Conservation (phyloP, 2,329 filamentous ascomycete species). For the Colletotrichum tamarilloi region DNA sequence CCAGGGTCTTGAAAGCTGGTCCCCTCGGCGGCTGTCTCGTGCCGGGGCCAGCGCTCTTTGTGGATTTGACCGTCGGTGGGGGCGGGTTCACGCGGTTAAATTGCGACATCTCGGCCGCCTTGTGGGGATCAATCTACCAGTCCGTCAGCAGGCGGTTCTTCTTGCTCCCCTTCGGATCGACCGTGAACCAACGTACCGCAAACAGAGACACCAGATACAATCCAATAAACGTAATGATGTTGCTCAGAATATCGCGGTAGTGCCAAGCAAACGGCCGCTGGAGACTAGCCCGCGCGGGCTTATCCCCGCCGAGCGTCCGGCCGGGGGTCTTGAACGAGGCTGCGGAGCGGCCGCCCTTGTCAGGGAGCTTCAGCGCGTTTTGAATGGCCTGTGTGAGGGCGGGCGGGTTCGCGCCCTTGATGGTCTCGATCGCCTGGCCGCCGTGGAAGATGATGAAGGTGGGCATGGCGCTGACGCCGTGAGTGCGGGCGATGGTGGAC, state of each 20-base stretch:
- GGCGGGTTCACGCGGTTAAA: slow-evolving; percentile 65
- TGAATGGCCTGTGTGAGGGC: slow-evolving; percentile 82
- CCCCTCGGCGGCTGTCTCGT: slow-evolving; percentile 40
- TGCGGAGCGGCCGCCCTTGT: slow-evolving; percentile 52
- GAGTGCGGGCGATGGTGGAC: slow-evolving; percentile 78
- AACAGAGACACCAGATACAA: slow-evolving; percentile 72
- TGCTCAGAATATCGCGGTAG: slow-evolving; percentile 58
- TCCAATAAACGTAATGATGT: slow-evolving; percentile 66
- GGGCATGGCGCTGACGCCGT: slow-evolving; percentile 88
- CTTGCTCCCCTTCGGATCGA: background rate
- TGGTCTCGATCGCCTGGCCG: slow-evolving; percentile 77
- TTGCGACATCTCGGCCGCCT: slow-evolving; percentile 67
- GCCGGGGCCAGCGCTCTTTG: slow-evolving; percentile 32
- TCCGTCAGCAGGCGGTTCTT: slow-evolving; percentile 23
- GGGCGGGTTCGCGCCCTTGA: slow-evolving; percentile 83
- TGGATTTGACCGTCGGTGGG: slow-evolving; percentile 37
- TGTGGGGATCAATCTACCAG: slow-evolving; percentile 69
- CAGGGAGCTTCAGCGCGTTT: slow-evolving; percentile 69
- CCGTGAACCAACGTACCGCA: slow-evolving; percentile 56
- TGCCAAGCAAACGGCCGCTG: slow-evolving; percentile 42
- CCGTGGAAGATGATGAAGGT: slow-evolving; percentile 93
- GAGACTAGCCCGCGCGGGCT: slow-evolving; percentile 35
- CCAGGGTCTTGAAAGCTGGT: slow-evolving; percentile 62
- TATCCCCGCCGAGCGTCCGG: slow-evolving; percentile 64
- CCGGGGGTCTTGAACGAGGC: slow-evolving; percentile 66